Conservation (phyloP, 805 yeast genomes). For the Schwanniomyces pseudopolymorphus region DNA sequence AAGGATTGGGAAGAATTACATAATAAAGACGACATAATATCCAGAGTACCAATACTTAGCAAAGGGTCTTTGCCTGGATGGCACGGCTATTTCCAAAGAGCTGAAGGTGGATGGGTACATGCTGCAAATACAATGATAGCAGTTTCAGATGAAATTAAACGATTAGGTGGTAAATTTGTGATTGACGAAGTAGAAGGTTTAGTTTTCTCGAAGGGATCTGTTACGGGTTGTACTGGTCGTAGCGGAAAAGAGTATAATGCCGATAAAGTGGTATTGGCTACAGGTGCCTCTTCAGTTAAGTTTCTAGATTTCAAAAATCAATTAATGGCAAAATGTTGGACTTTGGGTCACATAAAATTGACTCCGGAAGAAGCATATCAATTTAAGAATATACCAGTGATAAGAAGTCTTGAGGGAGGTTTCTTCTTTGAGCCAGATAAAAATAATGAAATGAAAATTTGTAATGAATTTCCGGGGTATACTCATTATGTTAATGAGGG, state of each 20-base stretch:
- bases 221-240: constrained; percentile 19
- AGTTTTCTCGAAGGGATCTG: constrained; percentile 4
- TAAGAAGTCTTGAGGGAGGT: constrained; percentile 42
- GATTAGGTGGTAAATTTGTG: constrained; percentile 32
- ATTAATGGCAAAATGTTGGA: constrained; percentile 36
- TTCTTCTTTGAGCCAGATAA: constrained; percentile 51
- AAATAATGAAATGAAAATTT: constrained; percentile 35
- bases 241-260: constrained; percentile 29
- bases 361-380: constrained; percentile 31
- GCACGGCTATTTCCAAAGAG: constrained; percentile 3
- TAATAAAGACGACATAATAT: background rate
- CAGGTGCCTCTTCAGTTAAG: constrained; percentile 39
- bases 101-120: constrained; percentile 6
- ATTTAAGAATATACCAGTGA: constrained; percentile 39
- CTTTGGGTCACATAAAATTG: too few relatives aligned
- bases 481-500: constrained; percentile 12
- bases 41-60: background rate
- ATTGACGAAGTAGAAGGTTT: constrained; percentile 20
- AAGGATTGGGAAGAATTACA: background rate
- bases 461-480: constrained; percentile 18
- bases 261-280: constrained; percentile 30
- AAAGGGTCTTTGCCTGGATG: constrained; percentile 5
- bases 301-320: constrained; percentile 27
- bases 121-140: constrained; percentile 5
- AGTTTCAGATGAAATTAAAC: constrained; percentile 20